Evolutionary conservation across 768 basidiomycete genomes (phyloP), one percentile per base, ranked within the genome.

Genomic region (Lepiota venenata): DNA sequence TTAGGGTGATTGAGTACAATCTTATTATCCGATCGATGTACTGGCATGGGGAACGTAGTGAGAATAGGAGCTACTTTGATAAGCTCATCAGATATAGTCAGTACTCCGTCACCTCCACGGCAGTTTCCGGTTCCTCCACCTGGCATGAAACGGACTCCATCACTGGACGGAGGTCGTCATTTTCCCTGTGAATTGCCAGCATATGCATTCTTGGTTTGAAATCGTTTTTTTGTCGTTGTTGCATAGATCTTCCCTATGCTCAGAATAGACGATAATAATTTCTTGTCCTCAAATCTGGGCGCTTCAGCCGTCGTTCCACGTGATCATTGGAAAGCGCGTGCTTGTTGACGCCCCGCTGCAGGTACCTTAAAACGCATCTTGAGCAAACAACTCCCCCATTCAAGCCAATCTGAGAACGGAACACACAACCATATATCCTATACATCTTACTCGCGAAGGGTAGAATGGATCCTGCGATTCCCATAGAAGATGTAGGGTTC

Each of bases 381-480:
- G 37, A 46, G 12, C 37, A 37, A 41, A 37, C 35, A 52, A 27
- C 38, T 41, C 44, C 44, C 32, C 51, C 21, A 18, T 49, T 49
- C 51, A 55, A 16, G 36, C 15, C 40, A 39, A 35, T 18, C 35
- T 47, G 7, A 43, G 6, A 40, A 38, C 42, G 20, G 21, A 25
- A n/a, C 14, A 10, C 16, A 18, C 39, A 8, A 41, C 41, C 29
- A 29, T 45, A 22, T 56, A 58, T 51, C 18, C 45, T 59, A 60
- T 58, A 76, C 64, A 44, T 21, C 36, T 27, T 27, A 21, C 41
- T 32, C 38, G 18, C 52, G 21, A 47, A 32, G 37, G 25, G 15
- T 38, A 57, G 22, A 63, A 89, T 89, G 87, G 87, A 88, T 67
- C 69, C 80, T 60, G 79, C 77, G 65, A 81, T 85, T 72, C 75